phyloP scores from a whole-genome alignment of 495 filamentous ascomycete genomes.

The Aspergillus homomorphus region DNA sequence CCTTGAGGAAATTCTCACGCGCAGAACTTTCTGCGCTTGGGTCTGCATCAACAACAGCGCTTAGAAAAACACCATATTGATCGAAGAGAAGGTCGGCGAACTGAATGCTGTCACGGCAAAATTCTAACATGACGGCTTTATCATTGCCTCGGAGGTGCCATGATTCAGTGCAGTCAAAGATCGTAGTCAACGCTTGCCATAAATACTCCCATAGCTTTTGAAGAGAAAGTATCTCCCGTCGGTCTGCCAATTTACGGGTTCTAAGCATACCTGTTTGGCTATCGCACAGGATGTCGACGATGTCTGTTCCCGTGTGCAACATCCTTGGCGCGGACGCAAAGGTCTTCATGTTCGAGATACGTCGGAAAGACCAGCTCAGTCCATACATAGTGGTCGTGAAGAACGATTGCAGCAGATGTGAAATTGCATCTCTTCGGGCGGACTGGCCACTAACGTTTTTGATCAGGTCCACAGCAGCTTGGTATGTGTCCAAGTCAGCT shows the following conservation, averaged over 20 bases:
- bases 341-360: constrained; percentile 53
- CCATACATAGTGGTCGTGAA: constrained; percentile 60
- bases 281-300: constrained; percentile 81
- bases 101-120: constrained; percentile 90
- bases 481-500: constrained; percentile 65
- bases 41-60: constrained; percentile 54
- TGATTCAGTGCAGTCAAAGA: constrained; percentile 76
- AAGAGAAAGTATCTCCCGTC: constrained; percentile 60
- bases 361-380: constrained; percentile 57
- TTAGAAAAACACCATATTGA: constrained; percentile 74
- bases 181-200: constrained; percentile 73
- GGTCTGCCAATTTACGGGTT: constrained; percentile 53
- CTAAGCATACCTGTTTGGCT: constrained; percentile 75
- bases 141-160: constrained; percentile 71
- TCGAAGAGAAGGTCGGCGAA: constrained; percentile 82
- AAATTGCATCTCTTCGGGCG: constrained; percentile 69
- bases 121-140: constrained; percentile 77
- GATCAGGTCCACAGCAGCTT: constrained; percentile 73
- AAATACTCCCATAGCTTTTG: constrained; percentile 75
- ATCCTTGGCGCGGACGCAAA: constrained; percentile 68
- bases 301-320: constrained; percentile 69
- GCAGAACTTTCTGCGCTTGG: constrained; percentile 38
- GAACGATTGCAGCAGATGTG: constrained; percentile 60
- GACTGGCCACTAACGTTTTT: constrained; percentile 72
- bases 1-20: constrained; percentile 46